phyloP scores from a whole-genome alignment of 2,329 filamentous ascomycete genomes.

The Talaromyces atroroseus region DNA sequence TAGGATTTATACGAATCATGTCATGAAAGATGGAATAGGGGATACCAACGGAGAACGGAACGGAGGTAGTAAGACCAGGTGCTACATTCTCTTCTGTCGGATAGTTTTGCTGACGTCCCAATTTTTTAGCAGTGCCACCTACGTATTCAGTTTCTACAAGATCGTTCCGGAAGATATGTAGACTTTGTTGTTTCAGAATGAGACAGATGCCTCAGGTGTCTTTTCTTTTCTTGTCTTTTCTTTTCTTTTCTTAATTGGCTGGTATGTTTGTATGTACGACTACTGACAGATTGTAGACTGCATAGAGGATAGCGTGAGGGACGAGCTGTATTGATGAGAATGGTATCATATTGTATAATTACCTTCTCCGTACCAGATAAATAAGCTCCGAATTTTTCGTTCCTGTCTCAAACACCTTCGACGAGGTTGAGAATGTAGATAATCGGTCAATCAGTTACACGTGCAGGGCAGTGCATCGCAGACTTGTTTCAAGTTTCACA shows the following conservation, averaged over 20 bases:
- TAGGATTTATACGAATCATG: no score
- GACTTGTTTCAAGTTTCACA: neutral
- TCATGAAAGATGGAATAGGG: no score
- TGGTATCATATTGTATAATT: no score
- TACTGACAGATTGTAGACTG: neutral
- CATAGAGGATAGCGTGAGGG: no score
- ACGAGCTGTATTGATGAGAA: no score
- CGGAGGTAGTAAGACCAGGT: no score
- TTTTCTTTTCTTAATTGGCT: no score
- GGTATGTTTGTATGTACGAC: neutral
- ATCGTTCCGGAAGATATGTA: neutral
- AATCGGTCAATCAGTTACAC: neutral
- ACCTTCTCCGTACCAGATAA: neutral
- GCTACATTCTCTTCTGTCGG: neutral
- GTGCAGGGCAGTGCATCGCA: neutral
- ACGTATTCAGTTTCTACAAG: no score
- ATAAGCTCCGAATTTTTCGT: neutral
- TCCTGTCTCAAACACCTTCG: neutral
- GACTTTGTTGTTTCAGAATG: constrained; percentile 5
- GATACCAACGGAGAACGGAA: no score
- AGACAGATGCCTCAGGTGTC: neutral
- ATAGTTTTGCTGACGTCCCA: neutral
- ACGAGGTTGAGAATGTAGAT: neutral
- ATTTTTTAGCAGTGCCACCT: no score
- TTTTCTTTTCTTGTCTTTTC: neutral